A percentile compares a stretch with the other conserved stretches of the same genome.
Evolutionary conservation across 2,329 filamentous ascomycete species (phyloP).

Genomic region (Aspergillus sojae): DNA sequence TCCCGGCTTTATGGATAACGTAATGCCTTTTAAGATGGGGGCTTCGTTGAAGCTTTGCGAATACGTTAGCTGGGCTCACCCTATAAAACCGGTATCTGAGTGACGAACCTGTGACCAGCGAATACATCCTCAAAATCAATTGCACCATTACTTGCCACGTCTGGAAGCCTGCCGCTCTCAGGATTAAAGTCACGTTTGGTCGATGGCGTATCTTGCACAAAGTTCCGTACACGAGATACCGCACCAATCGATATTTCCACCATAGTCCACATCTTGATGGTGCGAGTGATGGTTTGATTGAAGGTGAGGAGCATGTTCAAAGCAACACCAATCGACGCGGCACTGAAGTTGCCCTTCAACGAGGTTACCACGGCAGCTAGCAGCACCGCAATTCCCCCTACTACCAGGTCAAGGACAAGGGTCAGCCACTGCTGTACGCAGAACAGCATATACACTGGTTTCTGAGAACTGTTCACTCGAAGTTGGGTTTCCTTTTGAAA

Average conservation of each 20-base stretch:
- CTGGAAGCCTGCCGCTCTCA: constrained; percentile 19
- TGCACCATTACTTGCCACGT: constrained; percentile 13
- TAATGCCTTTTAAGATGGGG: constrained; percentile 28
- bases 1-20: constrained; percentile 25
- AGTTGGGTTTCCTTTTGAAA: constrained; percentile 41
- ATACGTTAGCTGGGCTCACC: not conserved
- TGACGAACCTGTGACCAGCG: not conserved
- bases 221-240: constrained; percentile 52
- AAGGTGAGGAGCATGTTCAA: constrained; percentile 52
- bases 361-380: constrained; percentile 48
- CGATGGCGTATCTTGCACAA: constrained; percentile 41
- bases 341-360: constrained; percentile 37
- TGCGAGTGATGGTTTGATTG: constrained; percentile 45
- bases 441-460: constrained; percentile 49
- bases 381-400: constrained; percentile 44
- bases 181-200: constrained; percentile 14
- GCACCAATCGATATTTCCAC: constrained; percentile 28
- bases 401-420: constrained; percentile 47
- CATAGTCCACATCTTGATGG: constrained; percentile 24
- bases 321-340: constrained; percentile 50
- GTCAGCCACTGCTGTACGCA: constrained; percentile 50
- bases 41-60: not conserved
- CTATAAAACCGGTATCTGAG: not conserved
- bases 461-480: constrained; percentile 46
- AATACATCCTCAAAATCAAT: constrained; percentile 20